phyloP scores from a whole-genome alignment of 495 filamentous ascomycete genomes.

The Talaromyces liani region DNA sequence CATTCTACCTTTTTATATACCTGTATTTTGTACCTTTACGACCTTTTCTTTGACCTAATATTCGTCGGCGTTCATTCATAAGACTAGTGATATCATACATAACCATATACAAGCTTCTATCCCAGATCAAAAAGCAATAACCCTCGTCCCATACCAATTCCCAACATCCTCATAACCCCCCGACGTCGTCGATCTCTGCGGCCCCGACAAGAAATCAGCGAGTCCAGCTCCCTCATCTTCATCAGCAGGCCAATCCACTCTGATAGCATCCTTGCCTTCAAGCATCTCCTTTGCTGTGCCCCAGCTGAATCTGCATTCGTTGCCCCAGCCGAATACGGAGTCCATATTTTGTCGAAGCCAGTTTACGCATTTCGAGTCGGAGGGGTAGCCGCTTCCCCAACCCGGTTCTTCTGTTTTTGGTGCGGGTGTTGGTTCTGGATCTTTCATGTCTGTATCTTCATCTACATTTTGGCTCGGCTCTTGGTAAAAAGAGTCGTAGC shows the following conservation, averaged over 20 bases:
- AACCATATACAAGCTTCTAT: conserved; percentile 9
- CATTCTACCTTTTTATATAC: conserved; percentile 5
- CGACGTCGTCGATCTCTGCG: conserved; percentile 16
- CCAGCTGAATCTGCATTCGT: conserved; percentile 91
- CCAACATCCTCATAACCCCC: conserved; percentile 24
- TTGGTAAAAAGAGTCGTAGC: conserved; percentile 46
- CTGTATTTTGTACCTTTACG: neutral
- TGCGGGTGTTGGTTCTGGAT: conserved; percentile 6
- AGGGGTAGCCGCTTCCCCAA: conserved; percentile 93
- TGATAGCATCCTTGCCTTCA: conserved; percentile 55
- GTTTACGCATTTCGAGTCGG: conserved; percentile 67
- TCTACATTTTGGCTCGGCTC: neutral
- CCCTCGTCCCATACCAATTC: conserved; percentile 36
- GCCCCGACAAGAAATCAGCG: conserved; percentile 60
- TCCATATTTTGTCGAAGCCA: conserved; percentile 88
- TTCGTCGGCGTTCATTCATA: conserved; percentile 15
- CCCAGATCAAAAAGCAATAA: conserved; percentile 5
- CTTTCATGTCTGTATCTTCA: conserved; percentile 1
- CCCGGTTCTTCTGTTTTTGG: conserved; percentile 21
- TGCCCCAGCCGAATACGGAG: conserved; percentile 90
- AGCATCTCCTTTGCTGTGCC: conserved; percentile 89
- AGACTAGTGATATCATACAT: conserved; percentile 13
- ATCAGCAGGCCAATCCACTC: conserved; percentile 78
- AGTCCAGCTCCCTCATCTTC: conserved; percentile 61
- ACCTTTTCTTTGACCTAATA: neutral